Conservation (phyloP, 306 rosid species). For the Cicer chorassanicum region DNA sequence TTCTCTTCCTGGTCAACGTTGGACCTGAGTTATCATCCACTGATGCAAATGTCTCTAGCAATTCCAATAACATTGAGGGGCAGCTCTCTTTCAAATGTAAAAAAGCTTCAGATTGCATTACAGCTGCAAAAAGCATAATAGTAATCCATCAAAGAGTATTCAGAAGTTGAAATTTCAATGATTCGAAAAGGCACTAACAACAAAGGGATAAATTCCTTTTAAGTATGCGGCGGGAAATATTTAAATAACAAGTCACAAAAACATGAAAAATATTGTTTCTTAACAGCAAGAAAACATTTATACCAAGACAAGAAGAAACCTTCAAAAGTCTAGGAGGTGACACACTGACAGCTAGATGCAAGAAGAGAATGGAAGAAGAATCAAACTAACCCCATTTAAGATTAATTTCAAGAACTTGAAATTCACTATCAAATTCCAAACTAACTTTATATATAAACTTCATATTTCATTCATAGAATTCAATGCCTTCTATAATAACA, state of each 20-base stretch:
- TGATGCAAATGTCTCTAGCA: slow-evolving; percentile 79
- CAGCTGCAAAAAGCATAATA: slow-evolving; percentile 61
- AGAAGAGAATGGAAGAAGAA: slow-evolving; percentile 24
- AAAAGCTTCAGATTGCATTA: slow-evolving; percentile 91
- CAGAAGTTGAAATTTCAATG: background rate
- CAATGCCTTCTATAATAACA: slow-evolving; percentile 29
- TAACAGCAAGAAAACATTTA: slow-evolving; percentile 23
- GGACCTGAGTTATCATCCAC: slow-evolving; percentile 63
- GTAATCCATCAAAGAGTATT: slow-evolving; percentile 22
- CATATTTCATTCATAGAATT: slow-evolving; percentile 15
- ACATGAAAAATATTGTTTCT: slow-evolving; percentile 2
- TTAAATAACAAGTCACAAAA: background rate
- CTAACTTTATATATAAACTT: background rate
- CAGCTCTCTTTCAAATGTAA: slow-evolving; percentile 76
- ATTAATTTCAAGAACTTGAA: slow-evolving; percentile 1
- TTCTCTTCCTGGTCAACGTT: slow-evolving; percentile 65
- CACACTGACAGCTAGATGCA: slow-evolving; percentile 4
- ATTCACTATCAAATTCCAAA: slow-evolving; percentile 1
- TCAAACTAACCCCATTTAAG: background rate
- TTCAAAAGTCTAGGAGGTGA: slow-evolving; percentile 1
- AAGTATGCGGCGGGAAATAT: background rate
- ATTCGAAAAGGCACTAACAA: slow-evolving; percentile 11
- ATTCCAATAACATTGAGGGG: slow-evolving; percentile 76
- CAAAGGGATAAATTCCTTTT: background rate
- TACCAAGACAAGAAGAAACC: slow-evolving; percentile 13